Conservation (phyloP, 495 filamentous ascomycete species). For the Cladorrhinum samala region DNA sequence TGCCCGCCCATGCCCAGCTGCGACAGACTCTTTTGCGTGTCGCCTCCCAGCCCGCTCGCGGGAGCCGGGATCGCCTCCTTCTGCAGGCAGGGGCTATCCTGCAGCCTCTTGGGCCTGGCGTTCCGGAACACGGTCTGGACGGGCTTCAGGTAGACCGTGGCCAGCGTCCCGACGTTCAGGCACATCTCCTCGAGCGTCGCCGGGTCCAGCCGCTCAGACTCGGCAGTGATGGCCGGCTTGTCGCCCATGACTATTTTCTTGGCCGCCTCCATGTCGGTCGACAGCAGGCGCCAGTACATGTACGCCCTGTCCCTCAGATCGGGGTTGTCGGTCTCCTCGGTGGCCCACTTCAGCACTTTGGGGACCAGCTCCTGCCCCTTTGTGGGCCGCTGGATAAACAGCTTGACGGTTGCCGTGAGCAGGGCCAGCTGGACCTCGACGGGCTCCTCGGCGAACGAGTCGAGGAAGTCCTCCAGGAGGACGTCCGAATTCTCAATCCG, state of each 20-base stretch:
- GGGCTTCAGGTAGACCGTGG: constrained; percentile 95
- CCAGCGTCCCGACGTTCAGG: constrained; percentile 89
- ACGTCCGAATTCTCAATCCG: constrained; percentile 94
- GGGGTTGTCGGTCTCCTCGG: constrained; percentile 96
- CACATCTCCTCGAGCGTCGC: constrained; percentile 94
- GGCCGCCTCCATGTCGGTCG: constrained; percentile 83
- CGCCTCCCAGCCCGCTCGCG: constrained; percentile 33
- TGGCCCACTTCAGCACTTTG: constrained; percentile 96
- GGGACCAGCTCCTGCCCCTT: constrained; percentile 92
- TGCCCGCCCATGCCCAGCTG: constrained; percentile 48
- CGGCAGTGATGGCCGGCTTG: constrained; percentile 93
- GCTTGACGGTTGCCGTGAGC: constrained; percentile 92
- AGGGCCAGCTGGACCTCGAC: constrained; percentile 93
- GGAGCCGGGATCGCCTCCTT: constrained; percentile 44
- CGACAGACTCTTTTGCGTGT: constrained; percentile 48
- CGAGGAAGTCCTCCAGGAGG: constrained; percentile 89
- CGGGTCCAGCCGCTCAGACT: constrained; percentile 89
- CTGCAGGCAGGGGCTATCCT: constrained; percentile 80
- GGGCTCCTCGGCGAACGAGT: constrained; percentile 87
- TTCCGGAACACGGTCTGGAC: constrained; percentile 96
- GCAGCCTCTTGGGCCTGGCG: constrained; percentile 69
- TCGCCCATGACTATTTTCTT: constrained; percentile 92
- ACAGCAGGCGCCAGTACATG: constrained; percentile 98
- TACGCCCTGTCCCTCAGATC: constrained; percentile 93
- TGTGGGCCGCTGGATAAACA: constrained; percentile 95